Percentiles rank a stretch among this genome's conserved stretches.
phyloP scores from a whole-genome alignment of 139 green algal genomes.

The Monoraphidium neglectum region DNA sequence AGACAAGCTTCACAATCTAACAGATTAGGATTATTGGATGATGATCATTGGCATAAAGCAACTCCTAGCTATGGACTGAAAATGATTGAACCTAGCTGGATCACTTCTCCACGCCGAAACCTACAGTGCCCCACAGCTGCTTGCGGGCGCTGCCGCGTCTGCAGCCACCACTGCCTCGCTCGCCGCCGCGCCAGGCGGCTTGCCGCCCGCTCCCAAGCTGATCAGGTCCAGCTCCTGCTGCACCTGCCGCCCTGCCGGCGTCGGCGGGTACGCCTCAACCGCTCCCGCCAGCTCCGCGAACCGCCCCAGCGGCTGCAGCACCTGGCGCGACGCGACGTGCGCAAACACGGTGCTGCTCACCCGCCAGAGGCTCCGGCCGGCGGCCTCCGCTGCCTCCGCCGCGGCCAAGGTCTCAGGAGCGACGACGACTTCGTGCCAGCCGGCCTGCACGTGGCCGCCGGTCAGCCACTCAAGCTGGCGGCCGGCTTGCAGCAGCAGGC shows the following conservation, averaged over 20 bases:
- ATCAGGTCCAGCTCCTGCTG: constrained; percentile 69
- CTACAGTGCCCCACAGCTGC: too few relatives aligned
- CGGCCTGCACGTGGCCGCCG: constrained; percentile 75
- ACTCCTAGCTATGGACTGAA: too few relatives aligned
- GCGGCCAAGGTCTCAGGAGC: constrained; percentile 68
- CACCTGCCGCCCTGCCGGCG: constrained; percentile 54
- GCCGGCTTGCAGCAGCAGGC: constrained; percentile 90
- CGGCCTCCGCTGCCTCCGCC: constrained; percentile 42
- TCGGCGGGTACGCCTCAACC: constrained; percentile 53
- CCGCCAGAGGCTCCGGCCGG: constrained; percentile 75
- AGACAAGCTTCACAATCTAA: too few relatives aligned
- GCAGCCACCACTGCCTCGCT: too few relatives aligned
- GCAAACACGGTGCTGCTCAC: constrained; percentile 90
- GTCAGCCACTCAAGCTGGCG: constrained; percentile 94
- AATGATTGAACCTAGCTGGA: too few relatives aligned
- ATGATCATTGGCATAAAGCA: too few relatives aligned
- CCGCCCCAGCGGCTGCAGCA: constrained; percentile 67
- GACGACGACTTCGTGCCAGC: constrained; percentile 91
- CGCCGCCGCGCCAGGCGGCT: too few relatives aligned
- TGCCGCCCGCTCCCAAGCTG: constrained; percentile 18
- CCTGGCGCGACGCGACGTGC: constrained; percentile 69
- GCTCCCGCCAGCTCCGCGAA: constrained; percentile 47
- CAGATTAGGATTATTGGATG: too few relatives aligned
- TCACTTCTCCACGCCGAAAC: too few relatives aligned
- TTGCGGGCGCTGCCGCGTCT: too few relatives aligned